Base-by-base conservation (phyloP, 345 rosid genomes). In the Cardamine chenopodiifolia region DNA sequence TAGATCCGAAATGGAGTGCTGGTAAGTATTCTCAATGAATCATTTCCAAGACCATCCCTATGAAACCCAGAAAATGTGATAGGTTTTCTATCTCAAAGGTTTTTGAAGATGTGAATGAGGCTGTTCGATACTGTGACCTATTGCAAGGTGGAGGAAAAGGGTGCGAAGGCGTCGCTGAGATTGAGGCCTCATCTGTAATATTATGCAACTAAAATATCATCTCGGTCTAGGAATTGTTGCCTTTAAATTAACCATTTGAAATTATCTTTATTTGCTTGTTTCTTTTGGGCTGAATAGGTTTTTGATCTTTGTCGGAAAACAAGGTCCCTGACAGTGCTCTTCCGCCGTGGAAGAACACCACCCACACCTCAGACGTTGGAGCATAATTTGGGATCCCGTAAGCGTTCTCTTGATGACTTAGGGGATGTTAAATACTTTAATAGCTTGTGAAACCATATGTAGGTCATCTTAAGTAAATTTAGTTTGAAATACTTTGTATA, bases 131-230 rank as follows among this genome's bases (percentile, higher is more conserved):
- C 70, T 91, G 97, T 53, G 93, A 91, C 81, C 83, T 94, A 32
- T 84, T 94, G 75, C 90, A 94, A 78, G 99, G 99, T 72, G 92
- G 97, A 70, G 98, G 98, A 57, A 79, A 81, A 87, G 97, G 92
- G 14, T 94, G 99, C 71, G 99, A 94, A 83, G 97, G 97, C 35
- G 86, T 94, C 7, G 97, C 99, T 32, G 97, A 89, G 86, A 90
- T 89, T 19, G 97, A 94, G 53, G 99, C 97, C 66, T 91, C 97
- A 26, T 94, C 92, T 8, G 98, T 91, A 82, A 88, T 93, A 59
- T 47, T 45, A 66, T 45, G 20, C 39, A 3, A 54, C 22, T 1
- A 25, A 25, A 10, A 66, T 28, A 61, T 6, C 20, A 54, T 73
- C 48, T 29, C 4, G 13, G 29, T 34, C 15, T 5, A 19, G 8